Conservation (phyloP, 768 basidiomycete genomes). For the Psilocybe cubensis region DNA sequence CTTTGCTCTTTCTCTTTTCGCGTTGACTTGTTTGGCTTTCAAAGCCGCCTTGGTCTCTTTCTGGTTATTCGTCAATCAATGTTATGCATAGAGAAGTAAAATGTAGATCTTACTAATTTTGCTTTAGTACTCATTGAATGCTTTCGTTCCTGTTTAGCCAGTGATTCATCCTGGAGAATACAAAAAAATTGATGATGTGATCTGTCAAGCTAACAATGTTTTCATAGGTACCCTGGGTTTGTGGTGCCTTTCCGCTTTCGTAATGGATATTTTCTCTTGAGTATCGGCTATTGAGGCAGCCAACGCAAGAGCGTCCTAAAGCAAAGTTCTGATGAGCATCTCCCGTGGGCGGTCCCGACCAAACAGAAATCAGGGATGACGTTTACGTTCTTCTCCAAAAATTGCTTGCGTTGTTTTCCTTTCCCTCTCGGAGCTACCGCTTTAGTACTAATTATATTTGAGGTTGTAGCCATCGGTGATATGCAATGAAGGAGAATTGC, state of each 20-base stretch:
- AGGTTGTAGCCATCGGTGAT: conserved; percentile 4
- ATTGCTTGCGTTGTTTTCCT: conserved; percentile 36
- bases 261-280: conserved; percentile 48
- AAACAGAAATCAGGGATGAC: conserved; percentile 5
- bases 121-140: conserved; percentile 33
- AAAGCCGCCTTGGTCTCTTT: conserved; percentile 46
- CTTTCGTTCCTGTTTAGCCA: conserved; percentile 29
- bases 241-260: conserved; percentile 43
- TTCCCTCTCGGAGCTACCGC: conserved; percentile 18
- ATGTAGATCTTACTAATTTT: conserved; percentile 36
- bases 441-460: background rate
- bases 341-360: background rate
- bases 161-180: conserved; percentile 25
- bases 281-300: conserved; percentile 48
- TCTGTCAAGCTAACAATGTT: background rate
- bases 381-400: conserved; percentile 38
- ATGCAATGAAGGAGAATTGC: background rate
- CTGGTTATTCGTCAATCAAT: conserved; percentile 25
- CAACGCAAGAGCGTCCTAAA: conserved; percentile 49
- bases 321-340: conserved; percentile 1
- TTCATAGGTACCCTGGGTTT: conserved; percentile 38
- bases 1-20: conserved; percentile 13
- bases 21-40: conserved; percentile 25
- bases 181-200: background rate
- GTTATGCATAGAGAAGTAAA: background rate